Evolutionary conservation across 768 basidiomycete genomes (phyloP).

Genomic region (Suillus bovinus): DNA sequence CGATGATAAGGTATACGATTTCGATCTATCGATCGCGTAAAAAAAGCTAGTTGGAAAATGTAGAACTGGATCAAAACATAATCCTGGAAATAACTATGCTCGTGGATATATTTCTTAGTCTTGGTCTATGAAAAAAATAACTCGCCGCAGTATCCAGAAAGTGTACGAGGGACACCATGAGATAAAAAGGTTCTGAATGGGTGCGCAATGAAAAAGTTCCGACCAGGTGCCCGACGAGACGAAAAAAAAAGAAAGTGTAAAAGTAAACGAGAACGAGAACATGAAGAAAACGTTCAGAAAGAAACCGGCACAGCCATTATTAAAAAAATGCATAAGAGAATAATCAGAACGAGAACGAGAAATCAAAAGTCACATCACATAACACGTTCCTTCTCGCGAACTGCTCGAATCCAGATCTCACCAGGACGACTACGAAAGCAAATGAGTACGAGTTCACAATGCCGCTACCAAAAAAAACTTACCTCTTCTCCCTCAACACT

Average conservation of each 20-base stretch:
- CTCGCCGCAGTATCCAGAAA: not conserved
- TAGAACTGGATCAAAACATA: not conserved
- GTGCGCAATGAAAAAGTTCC: not conserved
- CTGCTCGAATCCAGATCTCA: constrained; percentile 70
- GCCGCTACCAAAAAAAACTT: constrained; percentile 16
- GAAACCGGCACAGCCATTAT: not conserved
- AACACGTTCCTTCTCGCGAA: constrained; percentile 65
- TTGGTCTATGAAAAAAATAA: not conserved
- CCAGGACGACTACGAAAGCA: constrained; percentile 57
- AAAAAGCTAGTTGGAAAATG: not conserved
- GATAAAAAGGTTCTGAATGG: not conserved
- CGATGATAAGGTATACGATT: not conserved
- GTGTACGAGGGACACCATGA: not conserved
- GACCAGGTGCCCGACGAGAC: constrained; percentile 4
- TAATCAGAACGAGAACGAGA: not conserved
- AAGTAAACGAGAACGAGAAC: not conserved
- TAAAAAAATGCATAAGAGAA: constrained; percentile 3
- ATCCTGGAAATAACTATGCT: constrained; percentile 5
- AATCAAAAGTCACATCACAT: constrained; percentile 32
- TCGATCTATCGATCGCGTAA: not conserved
- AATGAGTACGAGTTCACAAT: not conserved
- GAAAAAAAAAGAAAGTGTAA: not conserved
- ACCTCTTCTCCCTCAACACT: constrained; percentile 80
- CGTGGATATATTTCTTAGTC: not conserved
- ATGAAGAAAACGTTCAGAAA: not conserved